Evolutionary conservation across 192 early-diverging fungal species (phyloP), one percentile per base, ranked within the genome.

Genomic region (Rhizophagus sp.): DNA sequence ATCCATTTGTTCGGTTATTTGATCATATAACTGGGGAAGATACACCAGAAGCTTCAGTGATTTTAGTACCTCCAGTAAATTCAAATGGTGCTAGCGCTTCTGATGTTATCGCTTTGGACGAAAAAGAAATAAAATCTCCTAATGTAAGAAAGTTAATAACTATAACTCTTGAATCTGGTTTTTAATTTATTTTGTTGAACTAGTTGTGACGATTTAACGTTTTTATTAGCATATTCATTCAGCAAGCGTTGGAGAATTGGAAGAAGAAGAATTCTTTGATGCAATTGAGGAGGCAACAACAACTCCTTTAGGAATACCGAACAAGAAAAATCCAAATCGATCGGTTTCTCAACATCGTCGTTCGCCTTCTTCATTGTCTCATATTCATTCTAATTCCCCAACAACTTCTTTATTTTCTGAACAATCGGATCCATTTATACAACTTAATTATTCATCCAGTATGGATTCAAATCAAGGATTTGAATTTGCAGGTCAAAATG

Each of bases 391-490:
- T n/a, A 52, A 57, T 61, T 73, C 52, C 9, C 77, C 82, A 15
- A 74, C 73, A 25, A 47, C 62, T 13, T 81, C 84, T 25, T 81
- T 80, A 5, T 33, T 84, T 49, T 57, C 81, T 19, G 81, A 85
- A 27, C 68, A 75, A 12, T 73, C 79, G 34, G 89, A 90, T 52
- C 88, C 88, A 33, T 90, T 85, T 80, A 84, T 89, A 8, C 82
- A 86, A 34, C 83, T 89, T 63, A 86, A 86, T 79, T 88, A 88
- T 62, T 83, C 87, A 19, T 75, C 86, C 1, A 89, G 85, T 77
- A 74, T 83, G 12, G 87, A 87, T 39, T 84, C 82, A 7, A 83
- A 82, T 50, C 72, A 86, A 1, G 82, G 71, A 5, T 78, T 83
- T 24, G 63, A 83, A 17, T 75, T 82, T 4, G 50, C 80, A 25